phyloP scores from a whole-genome alignment of 768 basidiomycete species.

The Omphalotus guepiniiformis region DNA sequence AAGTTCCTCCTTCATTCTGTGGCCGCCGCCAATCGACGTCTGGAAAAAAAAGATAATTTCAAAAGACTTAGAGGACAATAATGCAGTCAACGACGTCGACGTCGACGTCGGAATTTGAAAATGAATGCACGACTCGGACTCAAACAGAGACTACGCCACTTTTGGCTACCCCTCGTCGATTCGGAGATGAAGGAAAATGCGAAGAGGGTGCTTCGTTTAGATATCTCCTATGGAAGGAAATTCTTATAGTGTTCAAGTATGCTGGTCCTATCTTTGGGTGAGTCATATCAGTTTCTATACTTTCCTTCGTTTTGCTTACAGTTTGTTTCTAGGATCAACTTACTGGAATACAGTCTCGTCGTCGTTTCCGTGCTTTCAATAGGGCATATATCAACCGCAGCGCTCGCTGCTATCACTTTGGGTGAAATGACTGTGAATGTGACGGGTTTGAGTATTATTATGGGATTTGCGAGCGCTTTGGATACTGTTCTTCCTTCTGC shows the following conservation, averaged over 20 bases:
- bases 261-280: slow-evolving; percentile 72
- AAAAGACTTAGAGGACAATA: too few relatives aligned
- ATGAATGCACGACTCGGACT: too few relatives aligned
- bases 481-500: slow-evolving; percentile 94
- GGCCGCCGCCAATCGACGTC: too few relatives aligned
- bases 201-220: too few relatives aligned
- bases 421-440: slow-evolving; percentile 73
- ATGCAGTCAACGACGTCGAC: neutral
- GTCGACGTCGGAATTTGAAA: neutral
- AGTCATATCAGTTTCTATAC: slow-evolving; percentile 19
- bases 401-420: slow-evolving; percentile 79
- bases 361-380: slow-evolving; percentile 82
- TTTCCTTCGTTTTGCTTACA: slow-evolving; percentile 6
- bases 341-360: slow-evolving; percentile 84
- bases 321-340: slow-evolving; percentile 51
- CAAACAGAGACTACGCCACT: too few relatives aligned
- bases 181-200: too few relatives aligned
- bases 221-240: slow-evolving; percentile 64
- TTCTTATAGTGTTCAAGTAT: slow-evolving; percentile 54
- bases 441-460: slow-evolving; percentile 75
- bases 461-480: slow-evolving; percentile 78
- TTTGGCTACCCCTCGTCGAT: too few relatives aligned
- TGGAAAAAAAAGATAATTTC: too few relatives aligned
- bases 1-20: too few relatives aligned
- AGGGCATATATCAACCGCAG: slow-evolving; percentile 86